Evolutionary conservation across 345 rosid species (phyloP), one percentile per base, ranked within the genome.

Genomic region (Pistacia integerrima): DNA sequence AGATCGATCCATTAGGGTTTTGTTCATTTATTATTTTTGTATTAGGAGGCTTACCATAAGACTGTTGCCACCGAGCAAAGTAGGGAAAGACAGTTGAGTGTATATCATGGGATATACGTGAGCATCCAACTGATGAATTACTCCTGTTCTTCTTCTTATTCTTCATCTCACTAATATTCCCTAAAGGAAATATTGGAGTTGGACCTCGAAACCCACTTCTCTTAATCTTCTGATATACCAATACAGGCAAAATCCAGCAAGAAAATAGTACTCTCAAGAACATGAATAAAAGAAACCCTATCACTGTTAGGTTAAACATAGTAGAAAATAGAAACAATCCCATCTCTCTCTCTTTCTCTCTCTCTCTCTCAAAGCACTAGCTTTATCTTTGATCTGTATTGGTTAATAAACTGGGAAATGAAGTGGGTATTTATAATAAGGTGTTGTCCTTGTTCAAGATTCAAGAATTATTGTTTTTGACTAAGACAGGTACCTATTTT

Each of bases 81-180:
- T 89, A 91, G 54, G 99, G 98, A 80, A 91, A 90, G 3, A 88
- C 92, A 38, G 78, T 69, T 70, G 92, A 86, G 83, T 96, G 99
- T 57, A 96, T 93, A 78, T 96, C 92, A 78, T 96, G 90, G 65
- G 91, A 89, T 67, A 93, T 66, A 33, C 20, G 41, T 16, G 18
- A 52, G 11, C 78, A 55, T 64, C 66, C 77, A 52, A 70, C 75
- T 18, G 79, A 79, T n/a, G 84, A 77, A 70, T 9, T 13, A 11
- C 18, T 11, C 55, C 4, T 51, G 4, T 11, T 72, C 30, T 58
- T 64, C 64, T n/a, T 69, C 52, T 78, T 81, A 69, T 70, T 92
- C 74, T 70, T 88, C 88, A 93, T 96, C 68, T 92, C 97, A 59
- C 51, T 64, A 51, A 90, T 79, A 76, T 96, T 96, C 51, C 98